These are phyloP conservation scores for Elongisporangium prolatum DNA, from an alignment of 352 stramenopile genomes.

Conservation along the genomic window DNA sequence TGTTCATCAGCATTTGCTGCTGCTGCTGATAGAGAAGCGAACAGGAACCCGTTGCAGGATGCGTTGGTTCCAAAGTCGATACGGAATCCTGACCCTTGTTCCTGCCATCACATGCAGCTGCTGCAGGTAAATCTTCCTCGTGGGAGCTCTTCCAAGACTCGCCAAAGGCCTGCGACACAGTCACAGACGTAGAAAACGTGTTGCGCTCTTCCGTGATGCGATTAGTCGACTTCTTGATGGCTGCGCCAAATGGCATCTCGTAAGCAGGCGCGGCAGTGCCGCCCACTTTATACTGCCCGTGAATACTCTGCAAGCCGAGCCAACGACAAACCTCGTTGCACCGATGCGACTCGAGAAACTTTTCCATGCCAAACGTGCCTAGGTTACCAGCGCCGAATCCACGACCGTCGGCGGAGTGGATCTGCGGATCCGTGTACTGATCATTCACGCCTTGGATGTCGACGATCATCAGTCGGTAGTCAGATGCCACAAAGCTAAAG, in stretches of 20 bases:
- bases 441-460: slow-evolving; percentile 85
- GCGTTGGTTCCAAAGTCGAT: neutral
- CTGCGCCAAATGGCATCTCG: slow-evolving; percentile 66
- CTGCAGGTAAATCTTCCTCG: neutral
- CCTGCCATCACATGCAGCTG: neutral
- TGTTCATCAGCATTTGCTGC: slow-evolving; percentile 13
- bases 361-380: slow-evolving; percentile 82
- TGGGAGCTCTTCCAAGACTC: slow-evolving; percentile 15
- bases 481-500: slow-evolving; percentile 80
- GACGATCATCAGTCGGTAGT: slow-evolving; percentile 83
- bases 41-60: slow-evolving; percentile 18
- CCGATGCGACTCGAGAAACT: slow-evolving; percentile 80
- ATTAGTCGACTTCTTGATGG: slow-evolving; percentile 83
- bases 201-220: slow-evolving; percentile 79
- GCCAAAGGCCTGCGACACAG: slow-evolving; percentile 71
- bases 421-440: slow-evolving; percentile 82
- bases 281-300: slow-evolving; percentile 71
- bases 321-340: slow-evolving; percentile 86
- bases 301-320: slow-evolving; percentile 71
- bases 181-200: slow-evolving; percentile 76
- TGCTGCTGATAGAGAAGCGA: slow-evolving; percentile 21
- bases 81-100: neutral
- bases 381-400: slow-evolving; percentile 84
- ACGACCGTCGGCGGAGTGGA: slow-evolving; percentile 72
- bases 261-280: slow-evolving; percentile 78